Percentiles rank a stretch among this genome's conserved stretches.
These are phyloP conservation scores for Diaporthe citrichinensis DNA, from an alignment of 2,329 filamentous ascomycete genomes.

Conservation along the genomic window DNA sequence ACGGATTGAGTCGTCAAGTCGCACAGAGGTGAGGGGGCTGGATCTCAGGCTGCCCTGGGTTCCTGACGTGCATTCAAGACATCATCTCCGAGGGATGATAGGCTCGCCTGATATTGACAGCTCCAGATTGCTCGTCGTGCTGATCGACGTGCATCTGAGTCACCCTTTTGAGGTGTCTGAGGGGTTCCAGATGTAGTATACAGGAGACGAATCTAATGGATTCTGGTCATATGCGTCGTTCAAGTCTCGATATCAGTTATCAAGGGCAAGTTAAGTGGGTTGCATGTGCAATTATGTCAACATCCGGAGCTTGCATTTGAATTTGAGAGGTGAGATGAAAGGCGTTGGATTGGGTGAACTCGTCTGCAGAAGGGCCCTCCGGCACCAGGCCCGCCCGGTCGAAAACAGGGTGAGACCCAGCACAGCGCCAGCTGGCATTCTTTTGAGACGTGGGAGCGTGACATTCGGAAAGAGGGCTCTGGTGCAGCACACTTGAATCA, in stretches of 20 bases:
- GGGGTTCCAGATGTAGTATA: not conserved
- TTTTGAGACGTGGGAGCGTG: not conserved
- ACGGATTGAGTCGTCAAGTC: not conserved
- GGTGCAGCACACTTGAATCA: not conserved
- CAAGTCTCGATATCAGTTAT: not conserved
- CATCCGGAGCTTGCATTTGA: not conserved
- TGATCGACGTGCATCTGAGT: slow-evolving; percentile 7
- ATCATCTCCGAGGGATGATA: not conserved
- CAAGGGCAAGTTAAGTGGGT: not conserved
- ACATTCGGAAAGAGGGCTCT: too few species aligned
- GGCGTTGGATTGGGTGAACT: not conserved
- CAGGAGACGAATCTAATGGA: too few species aligned
- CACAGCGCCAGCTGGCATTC: not conserved
- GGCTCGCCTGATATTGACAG: slow-evolving; percentile 23
- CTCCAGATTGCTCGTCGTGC: not conserved
- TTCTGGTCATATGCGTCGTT: not conserved
- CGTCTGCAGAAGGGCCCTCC: too few species aligned
- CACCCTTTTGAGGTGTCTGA: too few species aligned
- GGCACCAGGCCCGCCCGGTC: too few species aligned
- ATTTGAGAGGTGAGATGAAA: not conserved
- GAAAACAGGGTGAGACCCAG: too few species aligned
- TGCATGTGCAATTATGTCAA: not conserved
- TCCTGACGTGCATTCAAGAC: slow-evolving; percentile 1
- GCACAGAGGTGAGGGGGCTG: not conserved
- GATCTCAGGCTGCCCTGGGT: not conserved